phyloP scores from a whole-genome alignment of 2,329 filamentous ascomycete genomes.

The Diaporthe sp. region DNA sequence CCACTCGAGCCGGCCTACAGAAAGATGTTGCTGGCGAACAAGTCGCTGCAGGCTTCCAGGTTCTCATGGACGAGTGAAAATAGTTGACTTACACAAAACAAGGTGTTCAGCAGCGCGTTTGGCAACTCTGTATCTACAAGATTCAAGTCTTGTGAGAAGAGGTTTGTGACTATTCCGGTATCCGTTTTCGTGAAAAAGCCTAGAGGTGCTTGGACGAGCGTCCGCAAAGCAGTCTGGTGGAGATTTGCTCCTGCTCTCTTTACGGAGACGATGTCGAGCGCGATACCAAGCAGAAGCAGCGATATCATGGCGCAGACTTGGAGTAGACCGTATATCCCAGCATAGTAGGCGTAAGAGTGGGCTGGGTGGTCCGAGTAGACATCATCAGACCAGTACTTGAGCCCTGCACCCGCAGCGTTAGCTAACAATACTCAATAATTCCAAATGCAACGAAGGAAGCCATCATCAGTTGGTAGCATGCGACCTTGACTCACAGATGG shows the following conservation, averaged over 20 bases:
- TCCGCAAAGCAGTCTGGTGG: slow-evolving; percentile 52
- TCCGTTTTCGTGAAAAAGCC: slow-evolving; percentile 59
- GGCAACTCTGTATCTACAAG: slow-evolving; percentile 58
- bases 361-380: slow-evolving; percentile 10
- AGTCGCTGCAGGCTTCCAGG: too few relatives aligned
- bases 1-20: too few relatives aligned
- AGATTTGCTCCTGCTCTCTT: slow-evolving; percentile 50
- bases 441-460: too few relatives aligned
- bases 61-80: accelerated
- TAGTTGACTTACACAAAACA: slow-evolving; percentile 33
- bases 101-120: slow-evolving; percentile 49
- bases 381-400: slow-evolving; percentile 50
- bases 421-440: neutral
- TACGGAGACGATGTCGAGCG: slow-evolving; percentile 47
- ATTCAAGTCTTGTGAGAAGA: slow-evolving; percentile 62
- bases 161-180: slow-evolving; percentile 56
- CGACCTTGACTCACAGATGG: slow-evolving; percentile 48
- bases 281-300: slow-evolving; percentile 41
- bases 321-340: slow-evolving; percentile 46
- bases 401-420: slow-evolving; percentile 43
- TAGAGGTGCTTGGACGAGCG: slow-evolving; percentile 56
- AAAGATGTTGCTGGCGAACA: neutral
- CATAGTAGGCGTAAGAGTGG: slow-evolving; percentile 46
- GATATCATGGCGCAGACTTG: slow-evolving; percentile 41
- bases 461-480: too few relatives aligned